Conservation (phyloP, 805 yeast species). For the Wickerhamomyces sydowiorum region DNA sequence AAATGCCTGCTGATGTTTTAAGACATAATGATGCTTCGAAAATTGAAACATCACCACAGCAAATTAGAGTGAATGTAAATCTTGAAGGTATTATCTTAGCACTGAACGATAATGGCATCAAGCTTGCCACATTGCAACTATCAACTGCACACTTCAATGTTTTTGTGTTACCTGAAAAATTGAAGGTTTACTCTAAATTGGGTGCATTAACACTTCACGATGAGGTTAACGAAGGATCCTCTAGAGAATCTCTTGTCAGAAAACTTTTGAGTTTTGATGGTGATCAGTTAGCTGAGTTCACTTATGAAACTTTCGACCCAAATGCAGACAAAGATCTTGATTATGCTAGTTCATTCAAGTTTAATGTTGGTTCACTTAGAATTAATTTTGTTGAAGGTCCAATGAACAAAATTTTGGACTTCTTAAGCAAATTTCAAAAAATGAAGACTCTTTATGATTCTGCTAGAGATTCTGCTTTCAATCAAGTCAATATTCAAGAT, state of each 20-base stretch:
- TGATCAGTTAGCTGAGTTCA: constrained; percentile 70
- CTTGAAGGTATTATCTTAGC: constrained; percentile 70
- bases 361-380: constrained; percentile 70
- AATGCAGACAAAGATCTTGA: constrained; percentile 37
- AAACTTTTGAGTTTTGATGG: constrained; percentile 77
- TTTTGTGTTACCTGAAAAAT: constrained; percentile 64
- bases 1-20: constrained; percentile 63
- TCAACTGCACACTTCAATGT: constrained; percentile 68
- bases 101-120: constrained; percentile 76
- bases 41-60: constrained; percentile 60
- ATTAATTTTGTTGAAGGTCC: constrained; percentile 82
- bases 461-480: constrained; percentile 83
- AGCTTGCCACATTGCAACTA: constrained; percentile 72
- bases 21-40: constrained; percentile 61
- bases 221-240: constrained; percentile 61
- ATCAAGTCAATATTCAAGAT: constrained; percentile 63
- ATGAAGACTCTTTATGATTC: constrained; percentile 89
- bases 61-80: constrained; percentile 60
- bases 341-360: constrained; percentile 50
- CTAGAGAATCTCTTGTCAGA: constrained; percentile 53
- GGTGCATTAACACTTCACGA: constrained; percentile 80
- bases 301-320: constrained; percentile 75
- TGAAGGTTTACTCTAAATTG: constrained; percentile 64
- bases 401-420: constrained; percentile 57
- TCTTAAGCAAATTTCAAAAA: constrained; percentile 65